These are phyloP conservation scores for Heritiera fomes DNA, from an alignment of 345 rosid species.

Conservation along the genomic window DNA sequence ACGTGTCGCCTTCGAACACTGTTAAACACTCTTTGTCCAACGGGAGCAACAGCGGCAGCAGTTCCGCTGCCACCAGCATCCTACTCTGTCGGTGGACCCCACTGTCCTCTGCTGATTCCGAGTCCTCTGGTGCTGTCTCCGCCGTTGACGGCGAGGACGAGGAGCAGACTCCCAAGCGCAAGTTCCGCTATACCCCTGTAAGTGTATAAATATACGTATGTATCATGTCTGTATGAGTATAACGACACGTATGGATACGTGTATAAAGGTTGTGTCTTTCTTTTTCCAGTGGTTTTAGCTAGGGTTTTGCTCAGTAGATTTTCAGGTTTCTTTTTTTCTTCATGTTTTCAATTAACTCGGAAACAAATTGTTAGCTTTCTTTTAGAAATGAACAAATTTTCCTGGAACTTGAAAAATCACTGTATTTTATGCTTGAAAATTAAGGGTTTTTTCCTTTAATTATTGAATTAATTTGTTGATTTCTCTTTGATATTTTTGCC, in stretches of 20 bases:
- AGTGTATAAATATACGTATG: conserved; percentile 19
- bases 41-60: not conserved
- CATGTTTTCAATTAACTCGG: no score
- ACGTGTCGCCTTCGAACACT: conserved; percentile 54
- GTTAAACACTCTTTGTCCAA: conserved; percentile 42
- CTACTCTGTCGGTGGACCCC: conserved; percentile 97
- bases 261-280: not conserved
- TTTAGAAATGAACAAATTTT: no score
- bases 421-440: not conserved
- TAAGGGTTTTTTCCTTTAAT: not conserved
- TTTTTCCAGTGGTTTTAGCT: conserved; percentile 9
- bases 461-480: not conserved
- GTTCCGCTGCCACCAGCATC: conserved; percentile 48
- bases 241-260: not conserved
- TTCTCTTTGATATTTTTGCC: not conserved
- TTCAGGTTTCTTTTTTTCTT: no score
- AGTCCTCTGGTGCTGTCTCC: conserved; percentile 1
- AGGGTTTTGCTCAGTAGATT: not conserved
- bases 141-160: conserved; percentile 36
- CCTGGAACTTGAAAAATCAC: not conserved
- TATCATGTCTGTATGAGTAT: not conserved
- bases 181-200: conserved; percentile 90
- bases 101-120: conserved; percentile 40
- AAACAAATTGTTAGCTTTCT: no score
- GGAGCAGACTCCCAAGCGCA: conserved; percentile 70